Evolutionary conservation across 108 stramenopile species (phyloP).

Genomic region (Cylindrotheca closterium): DNA sequence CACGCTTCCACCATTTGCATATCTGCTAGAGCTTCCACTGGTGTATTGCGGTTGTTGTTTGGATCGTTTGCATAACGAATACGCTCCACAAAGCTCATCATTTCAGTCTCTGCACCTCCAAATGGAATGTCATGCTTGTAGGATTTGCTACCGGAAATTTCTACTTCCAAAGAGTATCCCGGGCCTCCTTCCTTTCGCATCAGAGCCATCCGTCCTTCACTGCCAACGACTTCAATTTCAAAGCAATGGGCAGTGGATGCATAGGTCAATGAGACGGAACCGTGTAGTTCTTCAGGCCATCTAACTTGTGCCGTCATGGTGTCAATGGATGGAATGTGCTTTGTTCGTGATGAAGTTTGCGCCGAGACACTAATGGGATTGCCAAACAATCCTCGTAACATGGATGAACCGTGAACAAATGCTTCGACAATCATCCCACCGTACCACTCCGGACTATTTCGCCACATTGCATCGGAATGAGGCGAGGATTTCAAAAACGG

Average conservation of each 20-base stretch:
- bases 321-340: conserved; percentile 9
- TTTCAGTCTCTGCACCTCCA: conserved; percentile 11
- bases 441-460: conserved; percentile 14
- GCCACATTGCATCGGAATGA: conserved; percentile 10
- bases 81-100: conserved; percentile 5
- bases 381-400: conserved; percentile 2
- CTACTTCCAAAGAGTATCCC: conserved; percentile 5
- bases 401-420: conserved; percentile 12
- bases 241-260: not conserved
- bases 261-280: conserved; percentile 8
- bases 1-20: conserved; percentile 13
- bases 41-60: conserved; percentile 4
- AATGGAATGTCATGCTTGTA: not conserved
- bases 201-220: not conserved
- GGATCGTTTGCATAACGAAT: not conserved
- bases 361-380: not conserved
- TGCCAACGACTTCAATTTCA: conserved; percentile 17
- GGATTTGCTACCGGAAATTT: not conserved
- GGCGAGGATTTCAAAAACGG: conserved; percentile 1
- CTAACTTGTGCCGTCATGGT: conserved; percentile 11
- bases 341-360: not conserved
- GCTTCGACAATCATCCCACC: conserved; percentile 18
- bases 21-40: conserved; percentile 16
- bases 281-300: conserved; percentile 10
- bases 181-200: not conserved